Evolutionary conservation across 2,329 filamentous ascomycete genomes (phyloP), one percentile per base, ranked within the genome.

Genomic region (Colletotrichum tabaci): DNA sequence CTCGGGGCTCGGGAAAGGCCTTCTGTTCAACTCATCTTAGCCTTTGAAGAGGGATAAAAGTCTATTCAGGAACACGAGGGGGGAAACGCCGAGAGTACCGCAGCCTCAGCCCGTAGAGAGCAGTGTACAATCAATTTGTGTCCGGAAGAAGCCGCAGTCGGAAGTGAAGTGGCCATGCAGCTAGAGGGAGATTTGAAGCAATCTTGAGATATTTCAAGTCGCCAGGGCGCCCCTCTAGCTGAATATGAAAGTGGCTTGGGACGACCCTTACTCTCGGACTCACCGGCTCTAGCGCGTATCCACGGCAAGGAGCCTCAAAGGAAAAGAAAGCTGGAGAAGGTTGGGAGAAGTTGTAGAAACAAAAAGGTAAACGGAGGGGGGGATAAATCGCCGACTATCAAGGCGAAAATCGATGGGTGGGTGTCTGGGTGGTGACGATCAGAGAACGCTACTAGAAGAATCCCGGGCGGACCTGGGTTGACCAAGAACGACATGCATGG

Each of bases 231-330:
- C 65, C 65, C 47, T 57, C 56, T 47, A 26, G 52, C 30, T 30
- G 46, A 67, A 46, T 62, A 64, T 69, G 53, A 40, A 53, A 38
- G 66, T 69, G 69, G 69, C 66, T 69, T 69, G 66, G 60, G 50
- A 72, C 66, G 60, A 64, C 60, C 69, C 65, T 69, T 69, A 64
- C 57, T 72, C 56, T 72, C 69, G 69, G 69, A 63, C 69, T 64
- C 53, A 44, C 69, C 69, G 69, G 60, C 52, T 60, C 35, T 60
- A 69, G 69, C 67, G 66, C 57, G 67, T 69, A 66, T 72, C 60
- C 65, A 69, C 69, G 66, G 16, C 35, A 40, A 44, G 53, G 60
- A 72, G 69, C 52, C 58, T 72, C 58, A 53, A 26, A 23, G 44
- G 23, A 52, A 18, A 50, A 40, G 53, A 64, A 57, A 68, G 44